Evolutionary conservation across 2,329 filamentous ascomycete genomes (phyloP).

Genomic region (Leptographium radiaticola): DNA sequence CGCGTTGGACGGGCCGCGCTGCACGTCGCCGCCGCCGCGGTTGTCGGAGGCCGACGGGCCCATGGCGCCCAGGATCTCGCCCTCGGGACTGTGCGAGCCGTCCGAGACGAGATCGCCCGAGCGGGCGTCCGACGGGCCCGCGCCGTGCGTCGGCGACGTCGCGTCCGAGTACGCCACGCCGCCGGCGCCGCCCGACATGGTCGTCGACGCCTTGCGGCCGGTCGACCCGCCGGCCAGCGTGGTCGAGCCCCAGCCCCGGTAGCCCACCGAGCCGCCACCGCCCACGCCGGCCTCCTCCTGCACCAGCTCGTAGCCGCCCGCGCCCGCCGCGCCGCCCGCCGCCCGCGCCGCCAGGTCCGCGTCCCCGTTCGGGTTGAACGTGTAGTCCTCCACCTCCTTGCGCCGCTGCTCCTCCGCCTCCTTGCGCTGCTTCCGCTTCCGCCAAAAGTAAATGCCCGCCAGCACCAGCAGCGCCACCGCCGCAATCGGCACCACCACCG

Average conservation of each 20-base stretch:
- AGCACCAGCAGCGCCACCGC: conserved; percentile 72
- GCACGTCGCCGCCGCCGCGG: conserved; percentile 53
- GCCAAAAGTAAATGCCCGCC: conserved; percentile 71
- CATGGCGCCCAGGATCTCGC: conserved; percentile 73
- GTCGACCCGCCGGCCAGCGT: conserved; percentile 48
- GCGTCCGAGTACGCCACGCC: conserved; percentile 59
- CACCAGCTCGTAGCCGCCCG: conserved; percentile 56
- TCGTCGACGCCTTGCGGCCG: conserved; percentile 77
- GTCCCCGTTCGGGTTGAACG: conserved; percentile 95
- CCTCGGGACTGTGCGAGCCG: conserved; percentile 47
- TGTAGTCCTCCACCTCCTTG: conserved; percentile 95
- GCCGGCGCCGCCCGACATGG: conserved; percentile 62
- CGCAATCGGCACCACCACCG: conserved; percentile 85
- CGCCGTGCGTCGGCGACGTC: conserved; percentile 52
- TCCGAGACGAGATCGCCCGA: conserved; percentile 50
- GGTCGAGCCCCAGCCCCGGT: conserved; percentile 88
- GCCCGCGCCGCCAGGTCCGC: conserved; percentile 51
- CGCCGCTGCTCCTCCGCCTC: conserved; percentile 75
- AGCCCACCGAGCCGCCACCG: conserved; percentile 46
- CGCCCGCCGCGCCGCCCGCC: conserved; percentile 21
- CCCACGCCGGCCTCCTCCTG: conserved; percentile 48
- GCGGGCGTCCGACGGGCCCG: conserved; percentile 47
- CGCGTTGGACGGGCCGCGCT: conserved; percentile 84
- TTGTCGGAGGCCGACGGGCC: conserved; percentile 58
- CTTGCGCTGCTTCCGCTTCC: conserved; percentile 75